Conservation (phyloP, 2,329 filamentous ascomycete genomes). For the Leptosphaerulina australis region DNA sequence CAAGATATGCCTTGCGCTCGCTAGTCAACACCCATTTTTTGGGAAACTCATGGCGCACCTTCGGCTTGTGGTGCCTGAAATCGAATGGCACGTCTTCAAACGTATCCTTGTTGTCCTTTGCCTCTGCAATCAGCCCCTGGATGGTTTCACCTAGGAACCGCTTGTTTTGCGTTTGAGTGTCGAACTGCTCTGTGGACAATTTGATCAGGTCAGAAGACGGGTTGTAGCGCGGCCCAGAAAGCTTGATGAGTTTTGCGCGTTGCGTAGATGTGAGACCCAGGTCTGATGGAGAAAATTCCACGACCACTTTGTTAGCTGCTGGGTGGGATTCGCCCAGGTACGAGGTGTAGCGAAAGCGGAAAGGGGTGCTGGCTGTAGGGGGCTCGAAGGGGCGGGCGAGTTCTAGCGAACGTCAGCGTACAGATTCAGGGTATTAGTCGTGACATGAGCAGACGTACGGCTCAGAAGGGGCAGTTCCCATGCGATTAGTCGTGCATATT, state of each 20-base stretch:
- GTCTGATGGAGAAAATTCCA: conserved; percentile 82
- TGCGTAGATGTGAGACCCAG: conserved; percentile 72
- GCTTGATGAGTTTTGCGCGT: conserved; percentile 81
- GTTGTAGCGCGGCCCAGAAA: conserved; percentile 86
- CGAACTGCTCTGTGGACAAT: conserved; percentile 89
- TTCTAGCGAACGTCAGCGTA: conserved; percentile 58
- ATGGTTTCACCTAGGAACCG: conserved; percentile 85
- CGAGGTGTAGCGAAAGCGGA: conserved; percentile 95
- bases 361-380: conserved; percentile 48
- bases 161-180: conserved; percentile 94
- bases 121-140: conserved; percentile 72
- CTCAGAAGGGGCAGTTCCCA: conserved; percentile 95
- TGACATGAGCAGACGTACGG: conserved; percentile 65
- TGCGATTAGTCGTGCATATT: conserved; percentile 83
- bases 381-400: conserved; percentile 77
- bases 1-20: conserved; percentile 69
- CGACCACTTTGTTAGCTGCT: conserved; percentile 88
- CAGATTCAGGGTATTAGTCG: background rate
- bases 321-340: conserved; percentile 96
- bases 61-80: conserved; percentile 78
- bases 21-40: conserved; percentile 80
- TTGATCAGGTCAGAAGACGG: conserved; percentile 79
- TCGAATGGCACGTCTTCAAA: conserved; percentile 92
- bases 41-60: conserved; percentile 74
- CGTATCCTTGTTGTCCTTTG: conserved; percentile 75